Conservation (phyloP, 192 early-diverging fungal species). For the Podila epicladia region DNA sequence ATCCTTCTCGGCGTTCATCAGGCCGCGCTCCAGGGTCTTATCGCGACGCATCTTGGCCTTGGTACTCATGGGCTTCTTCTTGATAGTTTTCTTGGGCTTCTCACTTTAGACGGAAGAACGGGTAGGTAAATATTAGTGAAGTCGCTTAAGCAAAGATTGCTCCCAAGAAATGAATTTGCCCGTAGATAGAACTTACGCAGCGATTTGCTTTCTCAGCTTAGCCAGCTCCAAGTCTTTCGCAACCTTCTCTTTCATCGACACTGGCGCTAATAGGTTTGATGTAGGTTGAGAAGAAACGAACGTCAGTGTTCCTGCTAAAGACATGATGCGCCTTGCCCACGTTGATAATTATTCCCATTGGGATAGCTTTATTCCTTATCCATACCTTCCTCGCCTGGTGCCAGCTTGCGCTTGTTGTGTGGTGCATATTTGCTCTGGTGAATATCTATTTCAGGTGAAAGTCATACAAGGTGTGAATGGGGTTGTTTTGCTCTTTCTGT, state of each 20-base stretch:
- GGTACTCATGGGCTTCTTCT: constrained; percentile 47
- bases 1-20: constrained; percentile 51
- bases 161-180: background rate
- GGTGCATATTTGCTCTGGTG: constrained; percentile 45
- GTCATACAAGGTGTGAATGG: background rate
- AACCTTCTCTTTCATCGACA: constrained; percentile 51
- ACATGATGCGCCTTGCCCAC: too few relatives aligned
- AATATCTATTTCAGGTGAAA: constrained; percentile 21
- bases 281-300: background rate
- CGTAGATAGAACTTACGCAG: constrained; percentile 14
- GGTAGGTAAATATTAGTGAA: background rate
- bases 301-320: background rate
- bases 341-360: background rate
- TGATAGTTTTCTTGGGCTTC: constrained; percentile 50
- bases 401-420: constrained; percentile 42
- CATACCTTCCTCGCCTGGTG: constrained; percentile 26
- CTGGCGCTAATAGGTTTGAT: constrained; percentile 8
- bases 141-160: too few relatives aligned
- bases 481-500: background rate
- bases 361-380: background rate
- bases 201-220: constrained; percentile 43
- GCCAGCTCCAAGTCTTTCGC: constrained; percentile 31
- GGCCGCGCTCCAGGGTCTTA: constrained; percentile 48
- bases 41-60: constrained; percentile 43
- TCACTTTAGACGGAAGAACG: constrained; percentile 7